phyloP scores from a whole-genome alignment of 2,329 filamentous ascomycete genomes.

The Colletotrichum scovillei region DNA sequence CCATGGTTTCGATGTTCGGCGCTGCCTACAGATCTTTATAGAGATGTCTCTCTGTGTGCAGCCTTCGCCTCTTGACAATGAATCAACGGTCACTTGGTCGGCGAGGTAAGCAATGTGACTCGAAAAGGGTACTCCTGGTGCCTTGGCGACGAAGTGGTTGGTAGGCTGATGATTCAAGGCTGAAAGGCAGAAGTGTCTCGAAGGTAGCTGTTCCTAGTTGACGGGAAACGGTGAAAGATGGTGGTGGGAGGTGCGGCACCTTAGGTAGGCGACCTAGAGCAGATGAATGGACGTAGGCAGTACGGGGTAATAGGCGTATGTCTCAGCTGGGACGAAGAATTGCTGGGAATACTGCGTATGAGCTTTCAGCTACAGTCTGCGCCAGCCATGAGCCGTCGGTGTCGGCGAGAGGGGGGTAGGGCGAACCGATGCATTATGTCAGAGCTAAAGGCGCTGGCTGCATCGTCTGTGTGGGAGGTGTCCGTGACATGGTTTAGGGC shows the following conservation, averaged over 20 bases:
- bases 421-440: slow-evolving; percentile 27
- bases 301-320: slow-evolving; percentile 6
- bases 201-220: slow-evolving; percentile 8
- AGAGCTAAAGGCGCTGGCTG: slow-evolving; percentile 24
- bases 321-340: slow-evolving; percentile 13
- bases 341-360: not conserved
- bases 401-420: slow-evolving; percentile 2
- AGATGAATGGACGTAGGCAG: slow-evolving; percentile 3
- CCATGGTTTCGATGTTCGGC: slow-evolving; percentile 12
- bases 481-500: slow-evolving; percentile 34
- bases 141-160: slow-evolving; percentile 32
- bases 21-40: slow-evolving; percentile 5
- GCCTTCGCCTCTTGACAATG: slow-evolving; percentile 1
- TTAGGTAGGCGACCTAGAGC: not conserved
- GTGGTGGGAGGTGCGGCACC: not conserved
- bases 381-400: slow-evolving; percentile 21
- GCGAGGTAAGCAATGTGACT: slow-evolving; percentile 16
- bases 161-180: slow-evolving; percentile 32
- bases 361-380: slow-evolving; percentile 37
- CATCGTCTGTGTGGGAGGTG: slow-evolving; percentile 19
- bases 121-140: slow-evolving; percentile 5
- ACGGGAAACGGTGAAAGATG: not conserved
- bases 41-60: not conserved
- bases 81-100: slow-evolving; percentile 21
- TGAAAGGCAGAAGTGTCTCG: slow-evolving; percentile 3